Conservation (phyloP, 2,329 filamentous ascomycete genomes). For the Tolypocladium tropicale region DNA sequence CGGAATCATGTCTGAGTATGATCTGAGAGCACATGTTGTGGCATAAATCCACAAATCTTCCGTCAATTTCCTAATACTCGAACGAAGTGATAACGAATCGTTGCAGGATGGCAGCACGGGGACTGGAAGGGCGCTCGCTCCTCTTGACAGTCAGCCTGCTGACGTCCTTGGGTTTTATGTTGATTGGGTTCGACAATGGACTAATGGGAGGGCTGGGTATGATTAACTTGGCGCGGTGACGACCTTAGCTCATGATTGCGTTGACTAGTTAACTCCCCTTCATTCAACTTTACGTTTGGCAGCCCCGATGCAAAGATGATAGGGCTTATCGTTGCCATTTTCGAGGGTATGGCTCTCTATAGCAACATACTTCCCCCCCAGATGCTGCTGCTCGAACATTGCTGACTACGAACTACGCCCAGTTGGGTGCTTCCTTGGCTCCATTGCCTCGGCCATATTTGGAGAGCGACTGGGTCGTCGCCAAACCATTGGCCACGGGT, state of each 20-base stretch:
- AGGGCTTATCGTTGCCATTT: slow-evolving; percentile 36
- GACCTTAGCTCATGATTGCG: slow-evolving; percentile 6
- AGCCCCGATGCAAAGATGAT: slow-evolving; percentile 28
- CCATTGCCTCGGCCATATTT: slow-evolving; percentile 10
- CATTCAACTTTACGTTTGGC: slow-evolving; percentile 30
- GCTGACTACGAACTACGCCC: neutral
- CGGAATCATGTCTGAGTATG: neutral
- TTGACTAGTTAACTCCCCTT: slow-evolving; percentile 22
- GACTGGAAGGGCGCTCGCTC: slow-evolving; percentile 21
- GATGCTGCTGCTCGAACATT: neutral
- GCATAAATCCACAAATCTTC: neutral
- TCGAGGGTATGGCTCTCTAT: slow-evolving; percentile 17
- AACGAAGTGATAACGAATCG: no score
- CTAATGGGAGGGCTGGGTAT: slow-evolving; percentile 28
- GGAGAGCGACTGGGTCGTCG: slow-evolving; percentile 34
- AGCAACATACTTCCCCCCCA: neutral
- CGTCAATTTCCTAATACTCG: neutral
- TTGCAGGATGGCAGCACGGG: neutral
- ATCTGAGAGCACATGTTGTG: neutral
- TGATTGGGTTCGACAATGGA: slow-evolving; percentile 38
- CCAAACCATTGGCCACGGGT: slow-evolving; percentile 29
- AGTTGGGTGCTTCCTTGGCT: slow-evolving; percentile 20
- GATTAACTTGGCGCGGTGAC: neutral
- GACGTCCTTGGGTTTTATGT: slow-evolving; percentile 35
- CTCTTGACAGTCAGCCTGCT: slow-evolving; percentile 30